Base-by-base conservation (phyloP, 2,329 filamentous ascomycete genomes). In the Fusarium annulatum region DNA sequence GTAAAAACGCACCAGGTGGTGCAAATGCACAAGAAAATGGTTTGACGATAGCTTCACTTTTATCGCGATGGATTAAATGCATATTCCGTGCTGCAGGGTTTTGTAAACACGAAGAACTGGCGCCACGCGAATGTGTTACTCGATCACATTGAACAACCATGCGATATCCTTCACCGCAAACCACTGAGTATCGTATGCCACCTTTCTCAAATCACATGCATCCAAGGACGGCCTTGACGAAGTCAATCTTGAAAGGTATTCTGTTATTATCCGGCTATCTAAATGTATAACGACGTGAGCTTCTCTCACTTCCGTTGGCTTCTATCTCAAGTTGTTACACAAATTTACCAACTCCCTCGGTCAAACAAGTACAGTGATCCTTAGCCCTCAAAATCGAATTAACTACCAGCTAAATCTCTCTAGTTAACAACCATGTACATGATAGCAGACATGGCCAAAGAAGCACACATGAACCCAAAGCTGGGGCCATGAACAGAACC, bases 1-100 rank as follows among this genome's bases (percentile, higher is more conserved):
- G 38, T 34, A 64, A 76, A 68, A 63, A n/a, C 55, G 51, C 71
- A 78, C 76, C 71, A 33, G 69, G 74, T 77, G 73, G 76, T 78
- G 75, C 45, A 69, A 77, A 78, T 69, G 21, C 41, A 9, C 15
- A 41, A 26, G 33, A 43, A 9, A 14, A 30, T 46, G 41, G 34
- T 64, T 51, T 67, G 58, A 39, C 34, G 65, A 75, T 75, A 23
- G 61, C 65, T 73, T 74, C 72, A 62, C 42, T 14, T 19, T 30
- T 5, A 7, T 48, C 16, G 21, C 14, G 14, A 34, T 12, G 21
- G 2, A 30, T 18, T 9, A 30, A 30, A 18, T 10, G 8, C 23
- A 21, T 42, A 11, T 49, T 16, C 6, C 11, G 9, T 33, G 11
- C 33, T 23, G 11, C n/a, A n/a, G 42, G n/a, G 42, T 9, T 5